Evolutionary conservation across 345 rosid species (phyloP).

Genomic region (Leavenworthia alabamica): DNA sequence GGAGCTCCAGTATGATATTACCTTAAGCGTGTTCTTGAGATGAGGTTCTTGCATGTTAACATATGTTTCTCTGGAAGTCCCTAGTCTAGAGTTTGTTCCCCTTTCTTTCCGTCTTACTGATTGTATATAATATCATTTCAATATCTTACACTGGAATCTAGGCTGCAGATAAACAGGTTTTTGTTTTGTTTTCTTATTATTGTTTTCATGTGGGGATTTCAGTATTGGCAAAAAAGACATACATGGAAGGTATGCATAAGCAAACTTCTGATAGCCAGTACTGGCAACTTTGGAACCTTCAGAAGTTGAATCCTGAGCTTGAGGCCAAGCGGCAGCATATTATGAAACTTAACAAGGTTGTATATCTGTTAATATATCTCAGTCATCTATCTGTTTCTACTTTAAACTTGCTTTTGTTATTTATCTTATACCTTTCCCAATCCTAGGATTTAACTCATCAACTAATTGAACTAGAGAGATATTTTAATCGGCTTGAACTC

Average conservation of each 20-base stretch:
- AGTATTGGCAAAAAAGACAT: slow-evolving; percentile 77
- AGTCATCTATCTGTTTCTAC: slow-evolving; percentile 8
- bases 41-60: slow-evolving; percentile 12
- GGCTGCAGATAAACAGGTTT: background rate
- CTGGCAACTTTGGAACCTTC: slow-evolving; percentile 89
- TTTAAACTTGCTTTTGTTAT: slow-evolving; percentile 11
- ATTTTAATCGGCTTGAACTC: slow-evolving; percentile 79
- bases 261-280: slow-evolving; percentile 78
- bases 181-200: slow-evolving; percentile 9
- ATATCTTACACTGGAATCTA: slow-evolving; percentile 12
- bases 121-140: background rate
- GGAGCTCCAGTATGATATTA: slow-evolving; percentile 8
- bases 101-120: background rate
- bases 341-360: slow-evolving; percentile 63
- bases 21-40: background rate
- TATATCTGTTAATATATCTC: slow-evolving; percentile 12
- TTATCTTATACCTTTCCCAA: slow-evolving; percentile 12
- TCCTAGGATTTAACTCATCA: slow-evolving; percentile 77
- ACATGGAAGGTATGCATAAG: slow-evolving; percentile 68
- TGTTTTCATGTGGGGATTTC: slow-evolving; percentile 26
- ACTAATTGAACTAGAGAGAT: slow-evolving; percentile 80
- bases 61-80: slow-evolving; percentile 5
- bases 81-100: background rate
- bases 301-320: slow-evolving; percentile 74
- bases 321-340: slow-evolving; percentile 67